Percentiles rank a stretch among this genome's conserved stretches.
Evolutionary conservation across 768 basidiomycete genomes (phyloP).

Genomic region (Sporobolomyces roseus): DNA sequence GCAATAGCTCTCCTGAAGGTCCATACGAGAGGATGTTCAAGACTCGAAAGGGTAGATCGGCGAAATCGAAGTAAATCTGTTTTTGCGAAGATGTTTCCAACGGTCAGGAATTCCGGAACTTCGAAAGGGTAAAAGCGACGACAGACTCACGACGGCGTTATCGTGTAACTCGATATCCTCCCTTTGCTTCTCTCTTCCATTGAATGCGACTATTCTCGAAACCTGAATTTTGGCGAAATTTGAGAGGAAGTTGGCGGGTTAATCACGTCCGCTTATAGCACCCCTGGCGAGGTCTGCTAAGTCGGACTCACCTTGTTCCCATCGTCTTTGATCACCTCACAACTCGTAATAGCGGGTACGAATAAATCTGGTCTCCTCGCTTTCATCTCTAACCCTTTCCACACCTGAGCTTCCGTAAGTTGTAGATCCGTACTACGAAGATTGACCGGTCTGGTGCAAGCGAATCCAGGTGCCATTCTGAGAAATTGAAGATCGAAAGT

Average conservation of each 20-base stretch:
- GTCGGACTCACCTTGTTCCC: conserved; percentile 28
- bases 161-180: conserved; percentile 14
- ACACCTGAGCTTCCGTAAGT: conserved; percentile 16
- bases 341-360: conserved; percentile 10
- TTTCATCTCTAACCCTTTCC: conserved; percentile 21
- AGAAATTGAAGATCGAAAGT: no score
- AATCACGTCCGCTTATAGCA: no score
- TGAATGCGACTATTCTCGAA: conserved; percentile 6
- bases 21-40: conserved; percentile 34
- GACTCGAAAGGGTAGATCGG: conserved; percentile 5
- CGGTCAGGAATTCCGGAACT: conserved; percentile 26
- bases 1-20: conserved; percentile 21
- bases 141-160: conserved; percentile 15
- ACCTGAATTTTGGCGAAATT: neutral
- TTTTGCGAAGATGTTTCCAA: neutral
- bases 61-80: conserved; percentile 11
- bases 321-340: conserved; percentile 17
- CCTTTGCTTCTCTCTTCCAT: neutral
- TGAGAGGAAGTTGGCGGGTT: neutral
- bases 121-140: neutral
- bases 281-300: neutral
- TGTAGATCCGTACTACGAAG: conserved; percentile 10
- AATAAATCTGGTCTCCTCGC: conserved; percentile 16
- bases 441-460: conserved; percentile 22
- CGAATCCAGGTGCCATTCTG: no score